A percentile compares a stretch with the other conserved stretches of the same genome.
Conservation (phyloP, 768 basidiomycete species). For the Rhodosporidiobolus odoratus region DNA sequence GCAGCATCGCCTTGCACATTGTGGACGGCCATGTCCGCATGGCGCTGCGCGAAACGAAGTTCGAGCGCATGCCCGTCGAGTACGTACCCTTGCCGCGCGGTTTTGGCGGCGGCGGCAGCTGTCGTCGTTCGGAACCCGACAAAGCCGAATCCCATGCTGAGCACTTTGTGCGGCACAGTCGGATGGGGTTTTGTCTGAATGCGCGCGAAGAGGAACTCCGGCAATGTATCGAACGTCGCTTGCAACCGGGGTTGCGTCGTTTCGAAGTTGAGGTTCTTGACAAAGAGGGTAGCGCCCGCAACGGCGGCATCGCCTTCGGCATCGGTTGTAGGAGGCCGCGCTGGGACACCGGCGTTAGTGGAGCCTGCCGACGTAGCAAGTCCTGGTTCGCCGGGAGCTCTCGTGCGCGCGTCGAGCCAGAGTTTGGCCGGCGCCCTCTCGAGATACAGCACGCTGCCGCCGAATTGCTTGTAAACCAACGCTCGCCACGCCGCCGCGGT, state of each 20-base stretch:
- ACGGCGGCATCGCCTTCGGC: slow-evolving; percentile 42
- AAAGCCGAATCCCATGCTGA: slow-evolving; percentile 97
- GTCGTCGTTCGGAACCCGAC: slow-evolving; percentile 77
- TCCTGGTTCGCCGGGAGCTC: slow-evolving; percentile 31
- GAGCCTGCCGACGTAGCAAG: too few relatives aligned
- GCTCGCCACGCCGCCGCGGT: slow-evolving; percentile 71
- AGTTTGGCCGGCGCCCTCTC: slow-evolving; percentile 85
- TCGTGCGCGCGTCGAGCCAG: slow-evolving; percentile 60
- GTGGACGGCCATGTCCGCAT: slow-evolving; percentile 52
- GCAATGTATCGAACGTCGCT: slow-evolving; percentile 65
- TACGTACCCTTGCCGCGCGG: slow-evolving; percentile 70
- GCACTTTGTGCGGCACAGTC: slow-evolving; percentile 58
- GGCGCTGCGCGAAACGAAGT: slow-evolving; percentile 77
- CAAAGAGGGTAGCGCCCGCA: slow-evolving; percentile 75
- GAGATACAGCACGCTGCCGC: slow-evolving; percentile 83
- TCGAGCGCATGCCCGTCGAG: slow-evolving; percentile 80
- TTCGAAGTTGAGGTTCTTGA: slow-evolving; percentile 93
- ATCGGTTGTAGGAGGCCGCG: neutral
- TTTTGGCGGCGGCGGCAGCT: slow-evolving; percentile 66
- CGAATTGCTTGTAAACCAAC: slow-evolving; percentile 78
- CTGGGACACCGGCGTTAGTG: neutral
- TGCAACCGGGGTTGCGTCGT: slow-evolving; percentile 70
- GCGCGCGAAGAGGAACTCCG: slow-evolving; percentile 73
- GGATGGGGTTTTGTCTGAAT: slow-evolving; percentile 88
- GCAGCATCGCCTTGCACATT: slow-evolving; percentile 1